Evolutionary conservation across 257 asterid genomes (phyloP), one percentile per base, ranked within the genome.

Genomic region (Lantana camara): DNA sequence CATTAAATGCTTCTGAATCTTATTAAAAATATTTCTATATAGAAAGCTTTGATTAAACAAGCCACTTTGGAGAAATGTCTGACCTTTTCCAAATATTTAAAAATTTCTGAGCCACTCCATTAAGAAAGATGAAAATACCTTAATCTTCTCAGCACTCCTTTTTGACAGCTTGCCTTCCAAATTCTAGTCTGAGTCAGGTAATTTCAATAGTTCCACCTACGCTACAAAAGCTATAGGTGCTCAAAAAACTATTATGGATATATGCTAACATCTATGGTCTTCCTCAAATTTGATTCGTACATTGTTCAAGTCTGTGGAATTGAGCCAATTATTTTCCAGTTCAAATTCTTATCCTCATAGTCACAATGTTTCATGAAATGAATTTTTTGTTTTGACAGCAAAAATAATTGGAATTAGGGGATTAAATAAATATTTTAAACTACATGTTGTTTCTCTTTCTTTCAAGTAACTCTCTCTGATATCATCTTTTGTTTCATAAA

Each of bases 401-500:
- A 24, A 59, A 34, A 8, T 30, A 14, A 7, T 30, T 16, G 20
- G 22, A 62, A 34, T n/a, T 29, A 22, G 17, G 46, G 60, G 37
- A 9, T 63, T 8, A 13, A 23, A 51, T 50, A 49, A 12, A 63
- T 21, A 30, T 23, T 40, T 3, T 56, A 45, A 20, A 37, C 72
- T 57, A 32, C 55, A 14, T 34, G 42, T 42, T 42, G 8, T 52
- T 34, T 12, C 38, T 12, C 9, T 35, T 45, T 22, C 41, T 13
- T 46, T 34, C 50, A 35, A 37, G 19, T n/a, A 6, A 2, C 51
- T 54, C 54, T 37, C 12, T 34, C 66, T 48, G 47, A 20, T 45
- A 41, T 3, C 46, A n/a, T 48, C 30, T 20, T 69, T 71, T 71
- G 49, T 34, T 17, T 57, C 57, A 19, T 65, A 55, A 16, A 34